A percentile compares a stretch with the other conserved stretches of the same genome.
phyloP scores from a whole-genome alignment of 768 basidiomycete genomes.

The Suillus occidentalis region DNA sequence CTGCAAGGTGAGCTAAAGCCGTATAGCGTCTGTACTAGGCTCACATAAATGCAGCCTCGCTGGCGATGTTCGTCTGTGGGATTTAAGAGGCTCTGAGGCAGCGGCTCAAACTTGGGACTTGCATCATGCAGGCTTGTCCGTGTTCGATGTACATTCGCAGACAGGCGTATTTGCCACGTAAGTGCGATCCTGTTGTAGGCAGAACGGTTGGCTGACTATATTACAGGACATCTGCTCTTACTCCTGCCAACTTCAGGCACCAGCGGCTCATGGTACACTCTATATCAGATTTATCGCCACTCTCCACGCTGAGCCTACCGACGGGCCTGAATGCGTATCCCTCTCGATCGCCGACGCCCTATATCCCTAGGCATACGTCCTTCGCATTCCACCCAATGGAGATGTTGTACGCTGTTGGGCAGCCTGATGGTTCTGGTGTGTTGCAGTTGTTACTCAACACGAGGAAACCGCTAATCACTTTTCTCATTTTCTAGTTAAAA shows the following conservation, averaged over 20 bases:
- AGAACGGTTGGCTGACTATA: conserved; percentile 3
- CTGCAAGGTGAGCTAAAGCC: conserved; percentile 66
- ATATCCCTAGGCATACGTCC: conserved; percentile 61
- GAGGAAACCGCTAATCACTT: conserved; percentile 9
- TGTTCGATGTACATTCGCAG: conserved; percentile 84
- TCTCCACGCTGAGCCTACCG: conserved; percentile 47
- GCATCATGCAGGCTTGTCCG: conserved; percentile 71
- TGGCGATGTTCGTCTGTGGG: conserved; percentile 91
- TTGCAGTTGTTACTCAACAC: conserved; percentile 4
- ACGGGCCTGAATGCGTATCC: conserved; percentile 58
- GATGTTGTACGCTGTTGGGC: conserved; percentile 78
- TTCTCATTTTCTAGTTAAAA: conserved; percentile 41
- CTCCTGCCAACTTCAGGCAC: conserved; percentile 58
- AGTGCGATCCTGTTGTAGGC: conserved; percentile 29
- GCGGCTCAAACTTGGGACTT: conserved; percentile 64
- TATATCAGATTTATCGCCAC: conserved; percentile 38
- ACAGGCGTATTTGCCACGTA: conserved; percentile 85
- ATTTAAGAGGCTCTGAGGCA: conserved; percentile 65
- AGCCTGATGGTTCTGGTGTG: conserved; percentile 65
- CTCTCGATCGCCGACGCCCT: conserved; percentile 57
- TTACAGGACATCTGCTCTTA: conserved; percentile 58
- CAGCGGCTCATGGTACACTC: conserved; percentile 66
- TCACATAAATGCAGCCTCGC: conserved; percentile 56
- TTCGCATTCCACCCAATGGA: conserved; percentile 83
- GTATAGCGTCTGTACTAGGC: not conserved